Conservation (phyloP, 2,329 filamentous ascomycete genomes). For the Venturia aucupariae region DNA sequence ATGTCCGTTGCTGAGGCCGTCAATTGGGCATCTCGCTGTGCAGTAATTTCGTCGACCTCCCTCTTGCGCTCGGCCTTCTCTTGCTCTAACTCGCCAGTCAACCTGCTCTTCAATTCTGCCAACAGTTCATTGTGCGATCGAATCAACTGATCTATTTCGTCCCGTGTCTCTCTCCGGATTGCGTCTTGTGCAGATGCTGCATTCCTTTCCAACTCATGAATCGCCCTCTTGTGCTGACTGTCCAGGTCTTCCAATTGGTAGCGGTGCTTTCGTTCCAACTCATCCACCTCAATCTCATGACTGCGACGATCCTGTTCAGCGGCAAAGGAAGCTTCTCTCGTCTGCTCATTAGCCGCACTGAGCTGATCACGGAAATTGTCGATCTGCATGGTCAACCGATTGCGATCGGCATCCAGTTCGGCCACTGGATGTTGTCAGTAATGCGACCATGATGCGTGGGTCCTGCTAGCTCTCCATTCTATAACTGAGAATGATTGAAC, state of each 20-base stretch:
- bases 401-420: conserved; percentile 57
- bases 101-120: conserved; percentile 52
- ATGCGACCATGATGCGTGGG: neutral
- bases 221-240: conserved; percentile 46
- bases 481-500: neutral
- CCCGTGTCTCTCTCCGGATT: conserved; percentile 34
- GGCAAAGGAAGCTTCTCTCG: conserved; percentile 21
- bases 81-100: conserved; percentile 58
- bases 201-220: conserved; percentile 46
- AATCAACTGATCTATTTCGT: conserved; percentile 49
- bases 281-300: conserved; percentile 44
- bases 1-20: conserved; percentile 41
- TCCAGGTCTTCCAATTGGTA: conserved; percentile 48
- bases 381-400: conserved; percentile 41
- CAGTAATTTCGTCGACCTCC: conserved; percentile 58
- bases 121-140: conserved; percentile 60
- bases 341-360: conserved; percentile 2
- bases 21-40: conserved; percentile 40
- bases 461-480: neutral
- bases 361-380: conserved; percentile 5
- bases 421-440: conserved; percentile 40
- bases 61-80: conserved; percentile 46
- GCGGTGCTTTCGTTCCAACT: conserved; percentile 43
- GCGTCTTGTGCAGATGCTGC: conserved; percentile 37
- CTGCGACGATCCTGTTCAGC: conserved; percentile 44